Evolutionary conservation across 1,284 basidiomycete genomes (phyloP).

Genomic region (Ganoderma meredithae): DNA sequence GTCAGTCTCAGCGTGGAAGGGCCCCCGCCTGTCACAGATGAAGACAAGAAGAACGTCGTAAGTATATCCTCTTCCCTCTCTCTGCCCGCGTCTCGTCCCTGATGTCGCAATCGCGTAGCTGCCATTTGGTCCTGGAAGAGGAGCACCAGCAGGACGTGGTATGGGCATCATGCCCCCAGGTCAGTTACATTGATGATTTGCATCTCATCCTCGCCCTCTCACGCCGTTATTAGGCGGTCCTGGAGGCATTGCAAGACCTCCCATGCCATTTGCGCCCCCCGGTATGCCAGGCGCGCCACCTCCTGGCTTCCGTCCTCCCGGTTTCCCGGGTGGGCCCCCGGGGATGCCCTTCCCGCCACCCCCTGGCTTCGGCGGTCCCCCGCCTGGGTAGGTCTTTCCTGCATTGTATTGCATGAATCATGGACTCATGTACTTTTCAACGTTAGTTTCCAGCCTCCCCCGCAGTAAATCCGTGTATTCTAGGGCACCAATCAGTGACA

Average conservation of each 20-base stretch:
- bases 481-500: constrained; percentile 28
- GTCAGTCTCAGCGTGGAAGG: constrained; percentile 96
- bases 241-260: constrained; percentile 79
- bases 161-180: constrained; percentile 96
- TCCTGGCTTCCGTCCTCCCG: constrained; percentile 85
- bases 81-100: not conserved
- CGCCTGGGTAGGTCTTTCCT: constrained; percentile 75
- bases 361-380: constrained; percentile 81
- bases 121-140: constrained; percentile 90
- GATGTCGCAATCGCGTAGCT: constrained; percentile 56
- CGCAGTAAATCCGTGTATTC: constrained; percentile 37
- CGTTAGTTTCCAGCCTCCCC: constrained; percentile 65
- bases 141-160: constrained; percentile 95
- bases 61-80: constrained; percentile 21
- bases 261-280: constrained; percentile 86
- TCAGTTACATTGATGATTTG: constrained; percentile 48
- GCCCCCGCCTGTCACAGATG: constrained; percentile 91
- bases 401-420: not conserved
- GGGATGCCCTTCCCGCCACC: constrained; percentile 70
- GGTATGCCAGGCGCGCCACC: constrained; percentile 76
- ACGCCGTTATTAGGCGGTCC: constrained; percentile 58
- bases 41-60: constrained; percentile 84
- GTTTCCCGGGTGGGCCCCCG: constrained; percentile 63
- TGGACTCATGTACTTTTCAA: constrained; percentile 8
- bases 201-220: not conserved